Base-by-base conservation (phyloP, 306 rosid genomes). In the Cucurbita ficifolia region DNA sequence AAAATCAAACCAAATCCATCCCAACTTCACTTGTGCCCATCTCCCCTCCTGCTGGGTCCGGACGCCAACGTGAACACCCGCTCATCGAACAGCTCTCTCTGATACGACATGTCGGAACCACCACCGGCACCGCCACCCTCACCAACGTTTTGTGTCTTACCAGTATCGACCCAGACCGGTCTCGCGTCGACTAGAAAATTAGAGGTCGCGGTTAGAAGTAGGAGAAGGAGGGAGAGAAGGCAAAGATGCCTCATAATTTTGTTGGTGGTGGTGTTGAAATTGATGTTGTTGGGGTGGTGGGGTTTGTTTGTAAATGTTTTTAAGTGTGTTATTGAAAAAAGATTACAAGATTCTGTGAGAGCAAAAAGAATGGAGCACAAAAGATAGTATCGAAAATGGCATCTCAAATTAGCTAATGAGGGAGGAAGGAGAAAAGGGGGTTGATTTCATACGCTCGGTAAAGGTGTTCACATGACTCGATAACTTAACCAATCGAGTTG, bases 301-400 rank as follows among this genome's bases (percentile, higher is more conserved):
- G 67, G 67, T 60, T 60, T 60, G 42, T 33, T 7, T 60, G 43
- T 12, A 35, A 60, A 60, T 60, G 67, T 60, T 60, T 60, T 60
- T 33, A 60, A 60, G 42, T 60, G 40, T 59, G 43, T 60, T 33
- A 14, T 33, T 60, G 11, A 14, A 60, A 35, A 54, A 18, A 54
- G 40, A 33, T 21, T 19, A 38, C 5, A 67, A 67, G 73, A 67
- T 67, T 67, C 73, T 43, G 10, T 12, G 39, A 67, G 39, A 67
- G 17, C 73, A 67, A 67, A 67, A 67, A 67, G 73, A 67, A 67
- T 67, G 73, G 73, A 67, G 73, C 40, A 67, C 39, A 67, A 67
- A 67, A 67, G 73, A 67, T 67, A 67, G 73, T 67, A 67, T 67
- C 55, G 5, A 17, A 39, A 18, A 63, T 5, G 73, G 73, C 73